phyloP scores from a whole-genome alignment of 176 grass and related monocot species.

The Miscanthus lutarioriparius region DNA sequence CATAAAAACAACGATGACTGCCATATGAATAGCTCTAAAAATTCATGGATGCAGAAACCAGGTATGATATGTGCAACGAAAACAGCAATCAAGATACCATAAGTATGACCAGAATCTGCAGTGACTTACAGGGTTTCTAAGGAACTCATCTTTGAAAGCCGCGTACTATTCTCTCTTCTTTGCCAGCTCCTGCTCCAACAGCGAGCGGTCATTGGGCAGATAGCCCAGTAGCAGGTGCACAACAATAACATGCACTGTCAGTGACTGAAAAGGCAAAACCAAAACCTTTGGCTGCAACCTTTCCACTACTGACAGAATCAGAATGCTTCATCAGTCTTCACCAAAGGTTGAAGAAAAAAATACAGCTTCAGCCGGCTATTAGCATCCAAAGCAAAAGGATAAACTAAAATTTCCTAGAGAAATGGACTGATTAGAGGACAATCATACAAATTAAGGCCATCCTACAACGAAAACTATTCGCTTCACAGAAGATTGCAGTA shows the following conservation, averaged over 20 bases:
- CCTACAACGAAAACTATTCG: neutral
- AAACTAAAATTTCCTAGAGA: neutral
- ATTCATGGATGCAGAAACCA: no score
- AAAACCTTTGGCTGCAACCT: slow-evolving; percentile 2
- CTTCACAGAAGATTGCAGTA: neutral
- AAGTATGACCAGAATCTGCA: neutral
- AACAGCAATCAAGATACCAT: slow-evolving; percentile 8
- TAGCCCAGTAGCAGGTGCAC: no score
- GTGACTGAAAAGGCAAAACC: no score
- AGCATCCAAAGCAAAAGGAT: neutral
- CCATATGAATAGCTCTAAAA: no score
- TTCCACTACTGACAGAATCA: slow-evolving; percentile 5
- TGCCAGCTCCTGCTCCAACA: slow-evolving; percentile 60
- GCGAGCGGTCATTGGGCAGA: neutral
- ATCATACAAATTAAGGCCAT: neutral
- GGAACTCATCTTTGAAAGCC: slow-evolving; percentile 76
- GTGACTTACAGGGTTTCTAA: slow-evolving; percentile 63
- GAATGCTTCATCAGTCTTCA: neutral
- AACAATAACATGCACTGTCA: no score
- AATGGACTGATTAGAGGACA: neutral
- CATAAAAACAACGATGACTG: no score
- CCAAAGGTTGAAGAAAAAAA: neutral
- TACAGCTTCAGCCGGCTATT: neutral
- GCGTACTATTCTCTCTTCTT: slow-evolving; percentile 66
- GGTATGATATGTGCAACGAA: neutral